These are phyloP conservation scores for Cladophialophora yegresii DNA, from an alignment of 2,329 filamentous ascomycete genomes.

Conservation along the genomic window DNA sequence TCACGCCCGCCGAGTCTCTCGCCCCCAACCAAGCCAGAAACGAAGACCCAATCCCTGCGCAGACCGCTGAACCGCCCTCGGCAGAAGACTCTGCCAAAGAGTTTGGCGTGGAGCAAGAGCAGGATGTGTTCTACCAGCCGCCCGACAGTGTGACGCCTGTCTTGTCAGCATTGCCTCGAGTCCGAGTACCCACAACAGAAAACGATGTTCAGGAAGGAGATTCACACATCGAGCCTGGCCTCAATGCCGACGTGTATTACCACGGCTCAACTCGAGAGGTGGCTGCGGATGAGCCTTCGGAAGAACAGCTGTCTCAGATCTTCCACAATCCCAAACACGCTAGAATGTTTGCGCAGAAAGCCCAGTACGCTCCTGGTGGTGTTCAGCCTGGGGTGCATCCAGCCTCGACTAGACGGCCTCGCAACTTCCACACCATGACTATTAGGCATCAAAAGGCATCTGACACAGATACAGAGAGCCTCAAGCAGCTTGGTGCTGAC, in stretches of 20 bases:
- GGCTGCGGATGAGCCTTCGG: constrained; percentile 49
- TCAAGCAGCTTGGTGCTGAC: constrained; percentile 51
- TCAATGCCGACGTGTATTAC: constrained; percentile 61
- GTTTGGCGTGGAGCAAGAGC: constrained; percentile 54
- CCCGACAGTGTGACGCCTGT: constrained; percentile 51
- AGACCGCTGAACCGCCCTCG: constrained; percentile 49
- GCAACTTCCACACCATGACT: constrained; percentile 30
- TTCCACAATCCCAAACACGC: constrained; percentile 62
- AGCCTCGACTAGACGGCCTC: constrained; percentile 3
- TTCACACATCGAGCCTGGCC: constrained; percentile 45
- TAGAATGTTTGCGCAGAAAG: constrained; percentile 56
- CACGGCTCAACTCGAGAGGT: constrained; percentile 37
- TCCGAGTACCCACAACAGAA: constrained; percentile 58
- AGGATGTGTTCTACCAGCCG: constrained; percentile 60
- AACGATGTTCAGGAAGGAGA: constrained; percentile 50
- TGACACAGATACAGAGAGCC: constrained; percentile 42
- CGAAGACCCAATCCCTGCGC: constrained; percentile 57
- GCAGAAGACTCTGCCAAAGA: constrained; percentile 34
- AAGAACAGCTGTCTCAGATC: constrained; percentile 61
- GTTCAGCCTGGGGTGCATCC: constrained; percentile 2
- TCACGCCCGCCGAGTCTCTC: constrained; percentile 38
- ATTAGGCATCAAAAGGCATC: constrained; percentile 26
- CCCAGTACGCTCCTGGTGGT: constrained; percentile 35
- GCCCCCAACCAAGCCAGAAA: constrained; percentile 50
- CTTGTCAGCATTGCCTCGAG: constrained; percentile 56